Evolutionary conservation across 2,329 filamentous ascomycete genomes (phyloP), one percentile per base, ranked within the genome.

Genomic region (Diplodia scrobiculata): DNA sequence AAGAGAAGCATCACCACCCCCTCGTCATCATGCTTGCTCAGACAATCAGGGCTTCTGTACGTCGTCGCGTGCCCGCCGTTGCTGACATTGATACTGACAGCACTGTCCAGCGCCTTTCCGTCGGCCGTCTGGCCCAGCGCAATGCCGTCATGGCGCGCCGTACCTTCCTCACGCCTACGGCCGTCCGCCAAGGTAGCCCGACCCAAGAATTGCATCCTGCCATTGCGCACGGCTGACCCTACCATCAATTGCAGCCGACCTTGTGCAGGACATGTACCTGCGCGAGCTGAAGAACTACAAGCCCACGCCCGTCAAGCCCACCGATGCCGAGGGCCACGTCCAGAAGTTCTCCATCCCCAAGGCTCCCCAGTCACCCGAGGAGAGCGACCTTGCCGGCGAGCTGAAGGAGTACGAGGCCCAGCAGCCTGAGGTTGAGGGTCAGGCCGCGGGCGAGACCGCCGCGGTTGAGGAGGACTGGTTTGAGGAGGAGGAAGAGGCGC

Each of bases 211-310:
- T 25, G 32, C 47, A n/a, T 19, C 21, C 17, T 53, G 32, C 48
- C 29, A 68, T 63, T 10, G 50, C 53, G 66, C 32, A 21, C 78
- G 38, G 36, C 54, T 66, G 41, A 67, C 38, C 27, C 27, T 63
- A 66, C 48, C 58, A 54, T 36, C 67, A n/a, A 25, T 63, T 70
- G 45, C 77, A 98, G 95, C 91, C 87, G 95, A 99, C 81, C 88
- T 97, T 76, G 91, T 99, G 74, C 95, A 98, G 83, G 94, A 98
- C 79, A 87, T 99, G 77, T 99, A 99, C 86, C 88, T 99, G 74
- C 90, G 89, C 80, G 93, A 98, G 83, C 88, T 99, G 78, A 95
- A 94, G 84, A 87, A 88, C 81, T 98, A 97, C 90, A 98, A 98
- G 87, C 84, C 89, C 70, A 84, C 91, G 66, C 84, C 87, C 72